Evolutionary conservation across 441 rosid genomes (phyloP).

Genomic region (Manihot esculenta): DNA sequence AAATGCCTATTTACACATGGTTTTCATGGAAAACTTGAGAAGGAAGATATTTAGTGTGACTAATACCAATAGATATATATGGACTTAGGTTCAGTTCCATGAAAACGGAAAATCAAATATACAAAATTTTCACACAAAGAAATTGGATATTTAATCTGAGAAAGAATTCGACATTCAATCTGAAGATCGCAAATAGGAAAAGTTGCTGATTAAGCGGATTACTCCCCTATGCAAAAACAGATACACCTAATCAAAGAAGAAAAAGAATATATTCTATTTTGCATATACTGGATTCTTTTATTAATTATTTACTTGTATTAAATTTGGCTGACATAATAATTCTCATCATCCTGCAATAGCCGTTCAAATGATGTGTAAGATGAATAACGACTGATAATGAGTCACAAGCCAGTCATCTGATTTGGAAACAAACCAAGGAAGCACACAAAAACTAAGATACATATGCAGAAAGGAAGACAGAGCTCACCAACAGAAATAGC

Average conservation of each 20-base stretch:
- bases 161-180: neutral
- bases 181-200: neutral
- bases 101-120: neutral
- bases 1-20: neutral
- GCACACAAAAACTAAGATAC: neutral
- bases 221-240: neutral
- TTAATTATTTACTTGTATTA: neutral
- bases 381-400: neutral
- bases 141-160: too few species aligned
- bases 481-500: conserved; percentile 73
- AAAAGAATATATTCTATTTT: too few species aligned
- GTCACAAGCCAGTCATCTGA: neutral
- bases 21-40: neutral
- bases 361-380: neutral
- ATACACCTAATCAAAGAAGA: neutral
- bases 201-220: neutral
- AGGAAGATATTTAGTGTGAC: too few species aligned
- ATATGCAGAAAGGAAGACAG: neutral
- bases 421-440: neutral
- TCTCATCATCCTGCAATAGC: neutral
- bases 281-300: neutral
- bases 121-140: neutral
- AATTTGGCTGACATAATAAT: conserved; percentile 4
- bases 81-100: neutral
- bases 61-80: neutral